A percentile compares a stretch with the other conserved stretches of the same genome.
Conservation (phyloP, 345 rosid genomes). For the Rubroshorea leprosula region DNA sequence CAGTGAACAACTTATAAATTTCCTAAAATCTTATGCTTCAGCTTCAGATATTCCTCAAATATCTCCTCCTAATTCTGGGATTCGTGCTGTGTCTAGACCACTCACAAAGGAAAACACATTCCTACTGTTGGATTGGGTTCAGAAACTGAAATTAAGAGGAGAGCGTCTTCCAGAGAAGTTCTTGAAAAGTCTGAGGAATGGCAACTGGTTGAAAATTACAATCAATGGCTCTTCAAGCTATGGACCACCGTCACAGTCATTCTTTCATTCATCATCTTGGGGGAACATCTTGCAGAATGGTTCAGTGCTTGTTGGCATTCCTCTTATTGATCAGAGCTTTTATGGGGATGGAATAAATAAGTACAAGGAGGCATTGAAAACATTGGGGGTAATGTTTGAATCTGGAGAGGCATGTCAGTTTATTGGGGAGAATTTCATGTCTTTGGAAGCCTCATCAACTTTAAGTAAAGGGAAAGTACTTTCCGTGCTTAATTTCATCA, state of each 20-base stretch:
- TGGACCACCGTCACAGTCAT: slow-evolving; percentile 56
- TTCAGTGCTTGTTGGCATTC: slow-evolving; percentile 55
- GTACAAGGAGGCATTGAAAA: slow-evolving; percentile 41
- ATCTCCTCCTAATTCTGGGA: slow-evolving; percentile 46
- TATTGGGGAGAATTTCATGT: slow-evolving; percentile 52
- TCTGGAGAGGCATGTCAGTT: slow-evolving; percentile 46
- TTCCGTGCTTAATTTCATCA: slow-evolving; percentile 53
- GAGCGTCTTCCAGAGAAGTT: slow-evolving; percentile 32
- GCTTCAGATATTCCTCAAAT: slow-evolving; percentile 51
- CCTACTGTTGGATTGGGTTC: slow-evolving; percentile 60
- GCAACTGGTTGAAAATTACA: slow-evolving; percentile 56
- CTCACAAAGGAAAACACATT: slow-evolving; percentile 48
- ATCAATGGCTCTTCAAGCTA: slow-evolving; percentile 37
- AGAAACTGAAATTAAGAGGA: slow-evolving; percentile 4
- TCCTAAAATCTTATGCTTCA: slow-evolving; percentile 25
- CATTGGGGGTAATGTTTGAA: slow-evolving; percentile 59
- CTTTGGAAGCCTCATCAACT: slow-evolving; percentile 31
- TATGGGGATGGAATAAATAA: slow-evolving; percentile 38
- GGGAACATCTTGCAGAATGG: slow-evolving; percentile 52
- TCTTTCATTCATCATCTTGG: slow-evolving; percentile 46
- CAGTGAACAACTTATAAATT: slow-evolving; percentile 29
- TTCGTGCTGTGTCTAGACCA: slow-evolving; percentile 44
- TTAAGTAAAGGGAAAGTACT: slow-evolving; percentile 35
- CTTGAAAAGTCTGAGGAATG: slow-evolving; percentile 40
- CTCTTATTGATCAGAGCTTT: slow-evolving; percentile 48